Conservation (phyloP, 2,329 filamentous ascomycete species). For the Ceratocystis colombiana region DNA sequence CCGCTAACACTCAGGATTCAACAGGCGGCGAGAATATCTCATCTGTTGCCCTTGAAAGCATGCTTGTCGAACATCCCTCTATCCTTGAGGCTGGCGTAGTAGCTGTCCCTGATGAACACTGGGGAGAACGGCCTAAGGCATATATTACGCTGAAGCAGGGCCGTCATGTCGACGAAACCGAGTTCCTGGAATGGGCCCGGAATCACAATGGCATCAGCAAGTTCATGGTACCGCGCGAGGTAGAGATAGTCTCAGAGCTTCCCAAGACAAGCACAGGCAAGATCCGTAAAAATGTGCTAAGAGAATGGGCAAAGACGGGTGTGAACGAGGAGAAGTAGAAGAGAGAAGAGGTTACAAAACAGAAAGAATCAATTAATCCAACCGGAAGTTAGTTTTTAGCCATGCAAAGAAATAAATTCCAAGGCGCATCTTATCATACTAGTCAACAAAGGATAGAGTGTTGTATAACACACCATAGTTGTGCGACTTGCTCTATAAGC, state of each 20-base stretch:
- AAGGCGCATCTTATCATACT: too few relatives aligned
- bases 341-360: background rate
- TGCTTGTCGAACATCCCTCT: slow-evolving; percentile 78
- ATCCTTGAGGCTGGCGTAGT: slow-evolving; percentile 89
- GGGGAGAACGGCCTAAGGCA: slow-evolving; percentile 93
- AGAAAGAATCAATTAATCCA: background rate
- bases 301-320: slow-evolving; percentile 63
- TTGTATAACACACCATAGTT: too few relatives aligned
- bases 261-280: slow-evolving; percentile 98
- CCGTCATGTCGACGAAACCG: slow-evolving; percentile 44
- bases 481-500: background rate
- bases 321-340: slow-evolving; percentile 3
- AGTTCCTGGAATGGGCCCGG: slow-evolving; percentile 80
- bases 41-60: slow-evolving; percentile 79
- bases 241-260: slow-evolving; percentile 72
- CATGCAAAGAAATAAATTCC: too few relatives aligned
- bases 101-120: slow-evolving; percentile 75
- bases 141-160: slow-evolving; percentile 72
- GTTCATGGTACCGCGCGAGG: slow-evolving; percentile 72
- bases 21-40: slow-evolving; percentile 93
- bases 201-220: slow-evolving; percentile 68
- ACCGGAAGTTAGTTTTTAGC: too few relatives aligned
- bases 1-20: background rate
- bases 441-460: too few relatives aligned
- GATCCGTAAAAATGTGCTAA: slow-evolving; percentile 84